Evolutionary conservation across 768 basidiomycete species (phyloP).

Genomic region (Podaxis carcinomalis): DNA sequence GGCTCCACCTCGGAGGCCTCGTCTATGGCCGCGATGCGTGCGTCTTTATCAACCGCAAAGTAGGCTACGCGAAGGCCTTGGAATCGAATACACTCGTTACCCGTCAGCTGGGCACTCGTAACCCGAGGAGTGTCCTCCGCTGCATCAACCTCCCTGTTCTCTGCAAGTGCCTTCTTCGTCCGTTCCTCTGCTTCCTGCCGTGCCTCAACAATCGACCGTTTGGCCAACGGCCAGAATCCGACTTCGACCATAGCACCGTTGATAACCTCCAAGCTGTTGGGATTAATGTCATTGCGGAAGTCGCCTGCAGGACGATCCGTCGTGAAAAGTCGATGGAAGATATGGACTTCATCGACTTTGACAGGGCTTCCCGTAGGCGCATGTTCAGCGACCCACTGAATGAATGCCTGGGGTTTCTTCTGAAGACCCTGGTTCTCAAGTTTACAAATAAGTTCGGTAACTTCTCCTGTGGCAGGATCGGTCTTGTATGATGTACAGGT

Average conservation of each 20-base stretch:
- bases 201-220: conserved; percentile 60
- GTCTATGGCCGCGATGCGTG: conserved; percentile 61
- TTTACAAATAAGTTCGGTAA: conserved; percentile 74
- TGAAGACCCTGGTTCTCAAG: conserved; percentile 64
- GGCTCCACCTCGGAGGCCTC: conserved; percentile 40
- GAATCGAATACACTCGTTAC: conserved; percentile 92
- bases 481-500: conserved; percentile 88
- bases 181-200: conserved; percentile 57
- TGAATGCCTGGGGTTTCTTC: conserved; percentile 88
- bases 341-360: conserved; percentile 79
- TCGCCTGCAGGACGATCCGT: conserved; percentile 86
- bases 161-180: conserved; percentile 55
- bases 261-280: conserved; percentile 75
- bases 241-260: conserved; percentile 82
- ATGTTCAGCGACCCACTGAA: conserved; percentile 96
- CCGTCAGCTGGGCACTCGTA: conserved; percentile 76
- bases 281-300: conserved; percentile 79
- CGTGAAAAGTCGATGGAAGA: conserved; percentile 93
- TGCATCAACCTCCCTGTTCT: conserved; percentile 30
- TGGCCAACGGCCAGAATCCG: conserved; percentile 85
- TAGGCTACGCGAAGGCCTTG: conserved; percentile 95
- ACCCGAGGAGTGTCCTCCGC: conserved; percentile 63
- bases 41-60: conserved; percentile 89
- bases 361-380: conserved; percentile 76
- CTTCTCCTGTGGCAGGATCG: conserved; percentile 65